Evolutionary conservation across 495 filamentous ascomycete genomes (phyloP), one percentile per base, ranked within the genome.

Genomic region (Staphylotrichum tortipilum): DNA sequence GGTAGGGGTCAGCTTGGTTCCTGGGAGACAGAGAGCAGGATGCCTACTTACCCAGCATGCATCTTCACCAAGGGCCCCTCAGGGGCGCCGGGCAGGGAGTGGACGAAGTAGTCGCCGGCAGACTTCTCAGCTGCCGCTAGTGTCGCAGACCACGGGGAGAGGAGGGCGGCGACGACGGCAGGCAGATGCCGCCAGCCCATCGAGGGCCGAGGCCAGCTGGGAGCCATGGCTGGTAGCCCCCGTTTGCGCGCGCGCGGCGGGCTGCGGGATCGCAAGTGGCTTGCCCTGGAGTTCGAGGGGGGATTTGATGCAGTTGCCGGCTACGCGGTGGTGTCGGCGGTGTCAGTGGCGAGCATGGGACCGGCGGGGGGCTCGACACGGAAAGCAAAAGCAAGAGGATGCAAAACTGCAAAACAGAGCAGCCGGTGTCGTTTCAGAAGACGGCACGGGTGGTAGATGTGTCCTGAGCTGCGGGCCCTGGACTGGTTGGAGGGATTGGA

Each of bases 21-120:
- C 31, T 10, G 29, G 17, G 30, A 40, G 18, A 12, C 38, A 17
- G 12, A 3, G 3, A 1, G 3, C 8, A 12, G 7, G 10, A 7
- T 34, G 17, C 23, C 45, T 36, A 71, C 85, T 72, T 67, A 96
- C 89, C 91, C 92, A 68, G 92, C 92, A 76, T 96, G 91, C 90
- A 97, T 96, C 72, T 94, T 96, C 55, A 94, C 63, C 49, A 89
- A 64, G 8, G 89, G 85, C 0, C 84, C 86, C 31, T 80, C 75
- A 12, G 92, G 92, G n/a, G 80, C 81, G 28, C 92, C 92, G 4
- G 92, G 92, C 17, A 98, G 72, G 8, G 77, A 78, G 50, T 79
- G 77, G 19, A 98, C 83, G 71, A 84, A 98, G 67, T 95, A 98
- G 65, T 97, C 92, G 18, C 81, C 86, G 22, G 89, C 83, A 3